These are phyloP conservation scores for Monosporozyma siamensis DNA, from an alignment of 805 yeast genomes.

Conservation along the genomic window DNA sequence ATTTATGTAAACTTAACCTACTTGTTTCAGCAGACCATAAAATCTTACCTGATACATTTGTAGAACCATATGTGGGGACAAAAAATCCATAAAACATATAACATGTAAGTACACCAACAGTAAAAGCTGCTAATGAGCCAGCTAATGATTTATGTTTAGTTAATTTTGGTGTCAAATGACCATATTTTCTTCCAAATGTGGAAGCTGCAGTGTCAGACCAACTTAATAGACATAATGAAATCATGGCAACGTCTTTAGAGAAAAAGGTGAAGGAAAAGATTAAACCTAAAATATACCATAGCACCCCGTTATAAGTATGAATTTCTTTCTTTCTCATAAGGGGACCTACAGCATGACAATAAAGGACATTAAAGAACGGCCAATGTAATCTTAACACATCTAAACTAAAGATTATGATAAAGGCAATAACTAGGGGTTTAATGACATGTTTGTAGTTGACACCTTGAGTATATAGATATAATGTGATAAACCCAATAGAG, in stretches of 20 bases:
- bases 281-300: slow-evolving; percentile 79
- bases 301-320: slow-evolving; percentile 67
- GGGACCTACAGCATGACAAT: slow-evolving; percentile 64
- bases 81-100: slow-evolving; percentile 63
- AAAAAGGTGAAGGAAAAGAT: slow-evolving; percentile 57
- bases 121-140: slow-evolving; percentile 81
- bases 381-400: slow-evolving; percentile 62
- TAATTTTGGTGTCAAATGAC: slow-evolving; percentile 73
- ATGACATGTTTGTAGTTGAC: slow-evolving; percentile 48
- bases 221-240: slow-evolving; percentile 71
- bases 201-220: slow-evolving; percentile 99
- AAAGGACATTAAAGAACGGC: slow-evolving; percentile 52
- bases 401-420: slow-evolving; percentile 45
- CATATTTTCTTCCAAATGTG: slow-evolving; percentile 79
- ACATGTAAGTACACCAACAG: slow-evolving; percentile 59
- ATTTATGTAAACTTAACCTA: slow-evolving; percentile 39
- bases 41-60: slow-evolving; percentile 48
- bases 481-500: slow-evolving; percentile 75
- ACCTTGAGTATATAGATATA: slow-evolving; percentile 61
- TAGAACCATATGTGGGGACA: slow-evolving; percentile 50
- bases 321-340: slow-evolving; percentile 81
- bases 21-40: slow-evolving; percentile 60
- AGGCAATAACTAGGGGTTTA: slow-evolving; percentile 46
- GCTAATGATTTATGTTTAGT: slow-evolving; percentile 74
- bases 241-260: slow-evolving; percentile 72